Conservation (phyloP, 768 basidiomycete species). For the Podaxis sp. region DNA sequence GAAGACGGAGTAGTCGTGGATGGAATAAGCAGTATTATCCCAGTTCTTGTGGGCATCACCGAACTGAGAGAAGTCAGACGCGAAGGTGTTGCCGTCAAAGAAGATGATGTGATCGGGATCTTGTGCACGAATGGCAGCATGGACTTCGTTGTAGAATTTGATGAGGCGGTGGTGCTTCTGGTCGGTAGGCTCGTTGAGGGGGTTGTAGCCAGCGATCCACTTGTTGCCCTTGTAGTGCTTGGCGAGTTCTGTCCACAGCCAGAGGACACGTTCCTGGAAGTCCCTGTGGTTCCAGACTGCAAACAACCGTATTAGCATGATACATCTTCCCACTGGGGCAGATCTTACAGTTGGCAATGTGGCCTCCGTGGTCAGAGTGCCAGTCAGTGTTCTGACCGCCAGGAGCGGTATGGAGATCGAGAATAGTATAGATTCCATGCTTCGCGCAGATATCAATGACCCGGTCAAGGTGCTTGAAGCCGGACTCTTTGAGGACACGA, state of each 20-base stretch:
- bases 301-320: not conserved
- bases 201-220: slow-evolving; percentile 89
- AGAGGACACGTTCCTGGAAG: slow-evolving; percentile 76
- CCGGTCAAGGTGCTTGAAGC: slow-evolving; percentile 84
- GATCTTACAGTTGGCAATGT: slow-evolving; percentile 57
- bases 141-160: slow-evolving; percentile 65
- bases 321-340: not conserved
- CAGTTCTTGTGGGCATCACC: slow-evolving; percentile 61
- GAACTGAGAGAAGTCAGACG: slow-evolving; percentile 74
- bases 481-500: slow-evolving; percentile 68
- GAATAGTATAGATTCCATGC: slow-evolving; percentile 76
- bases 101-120: slow-evolving; percentile 76
- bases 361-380: slow-evolving; percentile 74
- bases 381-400: slow-evolving; percentile 79
- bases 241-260: slow-evolving; percentile 79
- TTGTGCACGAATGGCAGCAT: slow-evolving; percentile 67
- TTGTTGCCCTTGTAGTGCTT: slow-evolving; percentile 73
- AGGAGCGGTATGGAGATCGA: slow-evolving; percentile 78
- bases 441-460: slow-evolving; percentile 66
- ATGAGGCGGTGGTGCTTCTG: slow-evolving; percentile 63
- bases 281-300: slow-evolving; percentile 82
- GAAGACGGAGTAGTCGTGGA: slow-evolving; percentile 76
- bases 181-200: slow-evolving; percentile 82
- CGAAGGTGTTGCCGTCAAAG: slow-evolving; percentile 85
- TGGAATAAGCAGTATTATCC: slow-evolving; percentile 74